A percentile compares a stretch with the other conserved stretches of the same genome.
Evolutionary conservation across 2,329 filamentous ascomycete genomes (phyloP).

Genomic region (Cladorrhinum sp.): DNA sequence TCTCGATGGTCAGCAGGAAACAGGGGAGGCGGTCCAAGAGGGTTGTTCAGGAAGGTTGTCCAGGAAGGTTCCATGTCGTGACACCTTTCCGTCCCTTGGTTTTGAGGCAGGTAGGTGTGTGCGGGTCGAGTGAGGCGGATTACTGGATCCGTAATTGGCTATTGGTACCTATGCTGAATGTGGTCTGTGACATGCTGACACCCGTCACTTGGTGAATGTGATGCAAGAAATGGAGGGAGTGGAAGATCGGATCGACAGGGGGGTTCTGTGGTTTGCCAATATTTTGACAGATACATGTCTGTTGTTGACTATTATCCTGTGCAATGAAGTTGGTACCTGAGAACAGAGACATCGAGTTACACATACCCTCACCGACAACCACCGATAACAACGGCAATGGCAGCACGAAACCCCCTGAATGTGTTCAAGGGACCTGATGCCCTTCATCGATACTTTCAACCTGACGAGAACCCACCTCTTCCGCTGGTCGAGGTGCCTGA

Average conservation of each 20-base stretch:
- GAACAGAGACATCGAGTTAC: not conserved
- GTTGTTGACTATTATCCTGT: not conserved
- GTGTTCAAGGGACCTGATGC: slow-evolving; percentile 57
- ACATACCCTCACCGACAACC: not conserved
- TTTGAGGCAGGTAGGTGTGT: not conserved
- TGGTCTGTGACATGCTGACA: not conserved
- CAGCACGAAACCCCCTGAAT: slow-evolving; percentile 38
- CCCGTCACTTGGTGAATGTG: not conserved
- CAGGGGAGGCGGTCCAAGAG: not conserved
- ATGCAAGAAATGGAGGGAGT: not conserved
- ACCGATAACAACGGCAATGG: not conserved
- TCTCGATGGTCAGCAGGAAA: not conserved
- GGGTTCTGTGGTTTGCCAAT: not conserved
- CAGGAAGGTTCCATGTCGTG: not conserved
- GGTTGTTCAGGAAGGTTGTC: slow-evolving; percentile 1
- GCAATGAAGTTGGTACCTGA: not conserved
- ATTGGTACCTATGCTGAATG: not conserved
- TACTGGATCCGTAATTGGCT: not conserved
- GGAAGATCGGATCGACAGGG: not conserved
- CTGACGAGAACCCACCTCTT: slow-evolving; percentile 54
- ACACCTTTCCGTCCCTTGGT: not conserved
- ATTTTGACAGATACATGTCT: not conserved
- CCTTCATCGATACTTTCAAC: slow-evolving; percentile 57
- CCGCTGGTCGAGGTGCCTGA: slow-evolving; percentile 60
- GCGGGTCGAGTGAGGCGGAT: not conserved